Evolutionary conservation across 495 filamentous ascomycete genomes (phyloP).

Genomic region (Lineolata rhizophorae): DNA sequence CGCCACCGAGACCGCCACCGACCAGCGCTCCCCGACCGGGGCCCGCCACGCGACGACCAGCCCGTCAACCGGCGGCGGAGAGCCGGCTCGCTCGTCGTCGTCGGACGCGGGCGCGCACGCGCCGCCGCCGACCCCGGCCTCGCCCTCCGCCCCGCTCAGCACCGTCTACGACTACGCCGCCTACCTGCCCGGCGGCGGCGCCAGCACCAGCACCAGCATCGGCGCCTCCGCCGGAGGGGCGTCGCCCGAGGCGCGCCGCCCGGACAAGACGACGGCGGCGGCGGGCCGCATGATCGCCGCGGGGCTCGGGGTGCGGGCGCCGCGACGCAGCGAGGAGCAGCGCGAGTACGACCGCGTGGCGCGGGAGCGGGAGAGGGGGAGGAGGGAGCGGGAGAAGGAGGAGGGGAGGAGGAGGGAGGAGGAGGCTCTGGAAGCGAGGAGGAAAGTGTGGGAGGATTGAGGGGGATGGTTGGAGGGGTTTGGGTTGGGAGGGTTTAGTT

Average conservation of each 20-base stretch:
- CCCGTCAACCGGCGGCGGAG: conserved; percentile 10
- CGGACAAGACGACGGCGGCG: conserved; percentile 83
- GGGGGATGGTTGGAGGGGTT: too few species aligned
- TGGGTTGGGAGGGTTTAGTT: conserved; percentile 65
- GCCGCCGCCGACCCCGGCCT: conserved; percentile 12
- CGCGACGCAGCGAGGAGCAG: conserved; percentile 72
- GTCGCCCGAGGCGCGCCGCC: conserved; percentile 25
- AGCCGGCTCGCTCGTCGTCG: conserved; percentile 21
- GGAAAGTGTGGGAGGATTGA: conserved; percentile 36
- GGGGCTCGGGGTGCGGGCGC: conserved; percentile 62
- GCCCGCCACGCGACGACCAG: conserved; percentile 28
- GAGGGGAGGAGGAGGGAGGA: conserved; percentile 36
- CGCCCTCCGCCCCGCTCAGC: conserved; percentile 5
- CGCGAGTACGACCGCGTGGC: conserved; percentile 64
- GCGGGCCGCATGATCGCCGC: conserved; percentile 78
- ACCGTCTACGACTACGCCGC: conserved; percentile 5
- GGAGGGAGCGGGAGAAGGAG: conserved; percentile 49
- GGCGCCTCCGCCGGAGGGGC: not conserved
- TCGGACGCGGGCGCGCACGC: conserved; percentile 7
- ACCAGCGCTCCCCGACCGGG: conserved; percentile 29
- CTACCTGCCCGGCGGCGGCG: not conserved
- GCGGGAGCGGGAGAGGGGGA: conserved; percentile 66
- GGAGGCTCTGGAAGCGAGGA: conserved; percentile 48
- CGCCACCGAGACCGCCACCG: too few species aligned
- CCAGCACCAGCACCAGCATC: too few species aligned